Conservation (phyloP, 805 yeast species). For the Naumovozyma dairenensis region DNA sequence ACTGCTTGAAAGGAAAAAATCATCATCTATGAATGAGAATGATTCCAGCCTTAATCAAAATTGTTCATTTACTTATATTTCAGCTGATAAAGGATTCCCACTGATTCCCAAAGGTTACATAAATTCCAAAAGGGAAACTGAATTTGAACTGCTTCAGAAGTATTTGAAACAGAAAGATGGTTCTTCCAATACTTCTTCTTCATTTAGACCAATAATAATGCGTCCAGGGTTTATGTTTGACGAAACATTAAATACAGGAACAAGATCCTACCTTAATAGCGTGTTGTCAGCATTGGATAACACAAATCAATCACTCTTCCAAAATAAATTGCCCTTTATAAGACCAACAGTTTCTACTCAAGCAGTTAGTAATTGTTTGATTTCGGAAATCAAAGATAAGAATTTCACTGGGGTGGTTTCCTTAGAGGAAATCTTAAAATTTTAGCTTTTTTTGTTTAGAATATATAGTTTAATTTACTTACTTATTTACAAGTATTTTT, state of each 20-base stretch:
- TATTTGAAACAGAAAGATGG: too few species aligned
- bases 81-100: slow-evolving; percentile 69
- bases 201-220: slow-evolving; percentile 50
- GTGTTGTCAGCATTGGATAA: slow-evolving; percentile 31
- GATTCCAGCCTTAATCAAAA: too few species aligned
- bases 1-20: slow-evolving; percentile 6
- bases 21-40: too few species aligned
- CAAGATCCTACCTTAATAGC: slow-evolving; percentile 5
- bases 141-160: slow-evolving; percentile 39
- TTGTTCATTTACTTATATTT: slow-evolving; percentile 59
- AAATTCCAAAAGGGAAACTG: slow-evolving; percentile 69
- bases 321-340: slow-evolving; percentile 33
- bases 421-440: slow-evolving; percentile 37
- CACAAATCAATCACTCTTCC: slow-evolving; percentile 35
- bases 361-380: slow-evolving; percentile 50
- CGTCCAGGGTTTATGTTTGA: slow-evolving; percentile 85
- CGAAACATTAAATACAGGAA: slow-evolving; percentile 16
- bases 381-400: slow-evolving; percentile 44
- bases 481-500: neutral
- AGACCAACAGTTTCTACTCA: slow-evolving; percentile 62
- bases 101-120: slow-evolving; percentile 63
- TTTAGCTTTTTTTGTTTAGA: too few species aligned
- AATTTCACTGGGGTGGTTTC: slow-evolving; percentile 47
- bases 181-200: slow-evolving; percentile 18
- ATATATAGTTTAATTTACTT: neutral